A percentile compares a stretch with the other conserved stretches of the same genome.
Conservation (phyloP, 441 rosid species). For the Jatropha podagrica region DNA sequence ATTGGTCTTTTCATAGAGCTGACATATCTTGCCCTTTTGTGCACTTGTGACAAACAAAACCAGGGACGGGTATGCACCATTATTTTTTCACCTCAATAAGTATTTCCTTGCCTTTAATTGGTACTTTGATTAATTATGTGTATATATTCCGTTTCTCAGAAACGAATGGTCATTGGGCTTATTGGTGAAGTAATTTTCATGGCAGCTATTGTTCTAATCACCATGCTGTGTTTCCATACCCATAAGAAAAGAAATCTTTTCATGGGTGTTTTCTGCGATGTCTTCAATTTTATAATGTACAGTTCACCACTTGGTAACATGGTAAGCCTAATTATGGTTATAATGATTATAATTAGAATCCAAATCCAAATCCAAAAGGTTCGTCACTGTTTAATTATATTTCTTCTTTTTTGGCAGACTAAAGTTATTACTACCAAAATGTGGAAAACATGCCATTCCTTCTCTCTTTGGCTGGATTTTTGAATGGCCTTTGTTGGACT, state of each 20-base stretch:
- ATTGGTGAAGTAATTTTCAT: conserved; percentile 30
- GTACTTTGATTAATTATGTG: no score
- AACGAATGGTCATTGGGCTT: conserved; percentile 23
- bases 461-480: no score
- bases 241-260: conserved; percentile 26
- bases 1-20: conserved; percentile 51
- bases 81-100: no score
- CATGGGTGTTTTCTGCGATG: conserved; percentile 58
- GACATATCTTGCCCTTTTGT: conserved; percentile 42
- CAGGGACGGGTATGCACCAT: conserved; percentile 39
- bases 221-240: conserved; percentile 28
- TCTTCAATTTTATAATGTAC: conserved; percentile 79
- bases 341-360: no score
- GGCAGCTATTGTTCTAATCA: conserved; percentile 7
- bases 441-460: no score
- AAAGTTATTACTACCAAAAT: no score
- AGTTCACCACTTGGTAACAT: conserved; percentile 50
- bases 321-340: no score
- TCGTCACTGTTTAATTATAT: no score
- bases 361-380: no score
- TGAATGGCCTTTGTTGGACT: no score
- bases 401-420: conserved; percentile 27
- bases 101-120: no score
- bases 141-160: conserved; percentile 27
- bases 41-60: conserved; percentile 26